Conservation (phyloP, 352 stramenopile genomes). For the Pythium phragmitis region DNA sequence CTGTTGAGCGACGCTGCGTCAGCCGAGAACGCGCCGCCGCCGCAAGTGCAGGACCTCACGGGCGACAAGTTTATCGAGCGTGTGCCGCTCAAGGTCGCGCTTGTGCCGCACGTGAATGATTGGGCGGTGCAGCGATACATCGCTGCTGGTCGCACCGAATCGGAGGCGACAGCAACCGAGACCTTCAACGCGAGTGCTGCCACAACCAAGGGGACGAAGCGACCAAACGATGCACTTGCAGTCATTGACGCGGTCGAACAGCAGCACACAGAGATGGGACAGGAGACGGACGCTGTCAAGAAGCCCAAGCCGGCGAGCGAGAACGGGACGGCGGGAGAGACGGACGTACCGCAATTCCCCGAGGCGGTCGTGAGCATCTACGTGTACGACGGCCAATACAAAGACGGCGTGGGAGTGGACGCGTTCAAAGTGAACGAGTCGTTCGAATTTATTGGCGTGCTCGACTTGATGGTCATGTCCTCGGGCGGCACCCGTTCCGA, state of each 20-base stretch:
- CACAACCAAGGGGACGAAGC: slow-evolving; percentile 41
- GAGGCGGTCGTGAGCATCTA: slow-evolving; percentile 60
- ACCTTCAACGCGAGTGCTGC: neutral
- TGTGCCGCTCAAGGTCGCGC: slow-evolving; percentile 54
- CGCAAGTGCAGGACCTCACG: slow-evolving; percentile 11
- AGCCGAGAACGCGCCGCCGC: neutral
- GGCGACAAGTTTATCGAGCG: slow-evolving; percentile 54
- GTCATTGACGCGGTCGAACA: neutral
- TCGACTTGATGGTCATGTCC: slow-evolving; percentile 60
- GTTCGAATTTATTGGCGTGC: slow-evolving; percentile 78
- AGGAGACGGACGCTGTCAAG: slow-evolving; percentile 20
- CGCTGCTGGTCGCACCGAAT: neutral
- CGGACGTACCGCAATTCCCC: slow-evolving; percentile 19
- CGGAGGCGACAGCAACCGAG: slow-evolving; percentile 12
- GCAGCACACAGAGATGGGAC: neutral
- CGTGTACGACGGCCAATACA: slow-evolving; percentile 70
- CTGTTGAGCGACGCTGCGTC: slow-evolving; percentile 29
- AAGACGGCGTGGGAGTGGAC: slow-evolving; percentile 39
- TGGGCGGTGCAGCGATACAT: slow-evolving; percentile 47
- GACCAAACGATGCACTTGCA: slow-evolving; percentile 36
- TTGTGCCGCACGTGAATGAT: slow-evolving; percentile 57
- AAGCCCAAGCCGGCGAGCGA: slow-evolving; percentile 35
- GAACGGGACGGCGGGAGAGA: slow-evolving; percentile 1
- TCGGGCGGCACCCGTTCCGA: slow-evolving; percentile 25
- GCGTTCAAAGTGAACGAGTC: slow-evolving; percentile 82